Percentiles rank a stretch among this genome's conserved stretches.
Conservation (phyloP, 768 basidiomycete genomes). For the Phanerochaete sordida region DNA sequence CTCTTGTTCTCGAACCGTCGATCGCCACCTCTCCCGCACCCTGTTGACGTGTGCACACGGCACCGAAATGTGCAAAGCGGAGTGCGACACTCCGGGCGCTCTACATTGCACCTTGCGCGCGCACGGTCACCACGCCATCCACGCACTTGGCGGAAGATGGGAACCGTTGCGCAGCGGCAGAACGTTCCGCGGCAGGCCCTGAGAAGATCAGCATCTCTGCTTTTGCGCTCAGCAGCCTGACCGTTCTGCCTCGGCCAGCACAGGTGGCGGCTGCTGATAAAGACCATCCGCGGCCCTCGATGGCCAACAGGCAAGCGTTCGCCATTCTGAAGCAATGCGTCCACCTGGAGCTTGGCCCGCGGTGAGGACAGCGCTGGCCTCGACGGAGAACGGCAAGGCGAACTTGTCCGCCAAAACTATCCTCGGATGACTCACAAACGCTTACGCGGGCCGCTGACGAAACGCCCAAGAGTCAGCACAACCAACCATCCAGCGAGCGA, state of each 20-base stretch:
- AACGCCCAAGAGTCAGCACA: too few relatives aligned
- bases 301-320: too few relatives aligned
- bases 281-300: too few relatives aligned
- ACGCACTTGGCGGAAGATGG: neutral
- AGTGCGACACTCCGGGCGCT: neutral
- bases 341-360: slow-evolving; percentile 65
- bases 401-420: slow-evolving; percentile 66
- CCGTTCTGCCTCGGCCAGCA: too few relatives aligned
- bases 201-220: too few relatives aligned
- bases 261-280: too few relatives aligned
- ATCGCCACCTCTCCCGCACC: slow-evolving; percentile 23
- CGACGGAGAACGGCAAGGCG: slow-evolving; percentile 42
- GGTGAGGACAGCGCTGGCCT: slow-evolving; percentile 63
- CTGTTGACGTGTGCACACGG: neutral
- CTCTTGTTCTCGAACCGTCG: slow-evolving; percentile 54
- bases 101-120: neutral
- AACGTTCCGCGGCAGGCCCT: too few relatives aligned
- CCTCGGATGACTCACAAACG: slow-evolving; percentile 54
- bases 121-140: neutral
- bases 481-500: too few relatives aligned
- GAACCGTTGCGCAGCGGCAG: too few relatives aligned
- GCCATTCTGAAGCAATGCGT: slow-evolving; percentile 65
- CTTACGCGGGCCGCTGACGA: slow-evolving; percentile 72
- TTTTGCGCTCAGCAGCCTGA: too few relatives aligned
- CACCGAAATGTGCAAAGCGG: neutral